Evolutionary conservation across 257 asterid genomes (phyloP).

Genomic region (Salvia miltiorrhiza): DNA sequence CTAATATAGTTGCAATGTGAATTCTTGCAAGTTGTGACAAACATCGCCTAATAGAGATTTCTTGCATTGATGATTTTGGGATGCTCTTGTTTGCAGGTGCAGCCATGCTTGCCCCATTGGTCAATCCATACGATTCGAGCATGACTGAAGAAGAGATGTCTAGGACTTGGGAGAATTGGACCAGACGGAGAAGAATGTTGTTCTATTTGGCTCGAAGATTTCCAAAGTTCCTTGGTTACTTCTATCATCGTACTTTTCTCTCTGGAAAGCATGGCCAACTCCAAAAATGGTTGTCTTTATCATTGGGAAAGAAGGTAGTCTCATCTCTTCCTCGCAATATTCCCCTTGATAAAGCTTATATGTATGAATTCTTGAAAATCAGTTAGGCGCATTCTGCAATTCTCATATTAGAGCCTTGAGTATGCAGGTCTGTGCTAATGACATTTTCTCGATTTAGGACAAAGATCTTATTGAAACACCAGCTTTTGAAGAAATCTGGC

Average conservation of each 20-base stretch:
- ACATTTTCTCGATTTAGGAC: constrained; percentile 41
- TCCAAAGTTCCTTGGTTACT: constrained; percentile 60
- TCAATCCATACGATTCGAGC: constrained; percentile 73
- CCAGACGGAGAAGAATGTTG: constrained; percentile 42
- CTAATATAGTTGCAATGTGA: background rate
- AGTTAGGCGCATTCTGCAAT: background rate
- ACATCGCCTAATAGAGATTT: background rate
- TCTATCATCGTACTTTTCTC: constrained; percentile 58
- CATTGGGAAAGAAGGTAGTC: constrained; percentile 61
- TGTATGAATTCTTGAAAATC: background rate
- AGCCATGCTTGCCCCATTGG: constrained; percentile 71
- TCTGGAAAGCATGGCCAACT: constrained; percentile 79
- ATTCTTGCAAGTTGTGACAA: background rate
- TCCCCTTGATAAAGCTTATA: too few relatives aligned
- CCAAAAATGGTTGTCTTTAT: constrained; percentile 63
- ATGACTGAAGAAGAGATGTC: constrained; percentile 77
- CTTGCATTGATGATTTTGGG: background rate
- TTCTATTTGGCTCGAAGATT: constrained; percentile 67
- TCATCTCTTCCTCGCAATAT: background rate
- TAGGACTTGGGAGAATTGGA: constrained; percentile 72
- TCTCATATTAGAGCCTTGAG: too few relatives aligned
- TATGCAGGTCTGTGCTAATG: background rate
- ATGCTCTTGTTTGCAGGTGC: constrained; percentile 50
- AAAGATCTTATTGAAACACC: constrained; percentile 38
- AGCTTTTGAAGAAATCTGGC: constrained; percentile 69